phyloP scores from a whole-genome alignment of 2,329 filamentous ascomycete species.

The Colletotrichum sidae region DNA sequence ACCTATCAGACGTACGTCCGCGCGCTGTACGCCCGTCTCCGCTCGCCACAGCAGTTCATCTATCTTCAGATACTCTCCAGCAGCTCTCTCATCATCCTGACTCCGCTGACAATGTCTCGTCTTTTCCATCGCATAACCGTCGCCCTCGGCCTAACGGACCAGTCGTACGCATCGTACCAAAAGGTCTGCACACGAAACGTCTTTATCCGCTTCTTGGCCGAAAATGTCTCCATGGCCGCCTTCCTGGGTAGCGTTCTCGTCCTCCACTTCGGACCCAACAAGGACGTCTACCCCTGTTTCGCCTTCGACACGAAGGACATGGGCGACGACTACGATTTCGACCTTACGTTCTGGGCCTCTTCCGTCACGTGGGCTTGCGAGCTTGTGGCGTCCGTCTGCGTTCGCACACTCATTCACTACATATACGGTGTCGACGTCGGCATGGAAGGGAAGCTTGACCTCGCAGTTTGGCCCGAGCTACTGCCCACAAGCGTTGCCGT shows the following conservation, averaged over 20 bases:
- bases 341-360: slow-evolving; percentile 72
- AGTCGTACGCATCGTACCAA: slow-evolving; percentile 72
- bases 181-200: slow-evolving; percentile 75
- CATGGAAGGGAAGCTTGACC: slow-evolving; percentile 72
- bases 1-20: slow-evolving; percentile 80
- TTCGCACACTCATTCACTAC: slow-evolving; percentile 67
- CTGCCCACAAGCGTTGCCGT: slow-evolving; percentile 74
- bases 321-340: slow-evolving; percentile 66
- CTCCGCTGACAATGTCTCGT: slow-evolving; percentile 72
- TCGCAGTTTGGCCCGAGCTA: slow-evolving; percentile 75
- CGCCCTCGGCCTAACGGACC: slow-evolving; percentile 66
- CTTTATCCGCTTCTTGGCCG: slow-evolving; percentile 74
- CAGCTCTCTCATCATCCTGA: slow-evolving; percentile 71
- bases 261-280: slow-evolving; percentile 75
- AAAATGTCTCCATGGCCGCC: slow-evolving; percentile 76
- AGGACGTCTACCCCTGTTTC: slow-evolving; percentile 77
- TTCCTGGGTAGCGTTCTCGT: slow-evolving; percentile 75
- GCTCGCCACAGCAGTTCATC: slow-evolving; percentile 73
- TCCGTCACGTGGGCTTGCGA: slow-evolving; percentile 76
- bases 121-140: slow-evolving; percentile 67
- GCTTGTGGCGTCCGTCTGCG: slow-evolving; percentile 69
- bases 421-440: slow-evolving; percentile 73
- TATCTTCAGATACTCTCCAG: slow-evolving; percentile 74
- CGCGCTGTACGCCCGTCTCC: slow-evolving; percentile 74
- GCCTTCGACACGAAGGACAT: slow-evolving; percentile 65